These are phyloP conservation scores for Hyparrhenia diplandra DNA, from an alignment of 176 grass and related monocot genomes.

Conservation along the genomic window DNA sequence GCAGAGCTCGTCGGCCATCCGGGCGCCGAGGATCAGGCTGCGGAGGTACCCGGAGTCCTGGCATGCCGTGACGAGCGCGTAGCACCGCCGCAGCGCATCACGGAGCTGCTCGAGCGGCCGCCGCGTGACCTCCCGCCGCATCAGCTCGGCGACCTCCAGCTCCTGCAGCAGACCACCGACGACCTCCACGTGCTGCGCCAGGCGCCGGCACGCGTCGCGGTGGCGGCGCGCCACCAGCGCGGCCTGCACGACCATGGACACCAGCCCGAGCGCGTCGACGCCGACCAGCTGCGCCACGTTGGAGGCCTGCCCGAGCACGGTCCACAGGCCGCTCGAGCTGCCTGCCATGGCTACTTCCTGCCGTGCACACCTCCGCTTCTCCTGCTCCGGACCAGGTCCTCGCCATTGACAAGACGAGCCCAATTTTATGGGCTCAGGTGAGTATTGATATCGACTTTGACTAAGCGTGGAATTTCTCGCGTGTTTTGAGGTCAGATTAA, in stretches of 20 bases:
- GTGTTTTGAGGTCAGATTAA: neutral
- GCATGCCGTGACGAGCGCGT: constrained; percentile 40
- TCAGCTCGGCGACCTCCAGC: constrained; percentile 47
- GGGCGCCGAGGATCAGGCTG: constrained; percentile 30
- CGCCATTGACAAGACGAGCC: constrained; percentile 11
- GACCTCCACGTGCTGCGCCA: constrained; percentile 50
- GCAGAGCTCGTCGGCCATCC: constrained; percentile 44
- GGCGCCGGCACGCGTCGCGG: constrained; percentile 44
- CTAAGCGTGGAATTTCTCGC: neutral
- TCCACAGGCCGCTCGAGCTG: constrained; percentile 8
- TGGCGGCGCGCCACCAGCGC: constrained; percentile 51
- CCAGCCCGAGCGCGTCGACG: constrained; percentile 57
- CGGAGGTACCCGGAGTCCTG: constrained; percentile 44
- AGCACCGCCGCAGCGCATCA: constrained; percentile 37
- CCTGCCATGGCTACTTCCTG: neutral
- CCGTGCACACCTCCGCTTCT: neutral
- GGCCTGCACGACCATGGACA: constrained; percentile 61
- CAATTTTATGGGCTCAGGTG: neutral
- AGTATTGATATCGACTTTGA: neutral
- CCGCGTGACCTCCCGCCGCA: constrained; percentile 41
- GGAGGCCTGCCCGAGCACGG: neutral
- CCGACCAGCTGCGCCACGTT: constrained; percentile 42
- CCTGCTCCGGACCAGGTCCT: neutral
- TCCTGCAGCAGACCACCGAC: constrained; percentile 49
- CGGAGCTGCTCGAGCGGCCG: constrained; percentile 48